A percentile compares a stretch with the other conserved stretches of the same genome.
Conservation (phyloP, 176 grass and related monocot genomes). For the Leersia perrieri region DNA sequence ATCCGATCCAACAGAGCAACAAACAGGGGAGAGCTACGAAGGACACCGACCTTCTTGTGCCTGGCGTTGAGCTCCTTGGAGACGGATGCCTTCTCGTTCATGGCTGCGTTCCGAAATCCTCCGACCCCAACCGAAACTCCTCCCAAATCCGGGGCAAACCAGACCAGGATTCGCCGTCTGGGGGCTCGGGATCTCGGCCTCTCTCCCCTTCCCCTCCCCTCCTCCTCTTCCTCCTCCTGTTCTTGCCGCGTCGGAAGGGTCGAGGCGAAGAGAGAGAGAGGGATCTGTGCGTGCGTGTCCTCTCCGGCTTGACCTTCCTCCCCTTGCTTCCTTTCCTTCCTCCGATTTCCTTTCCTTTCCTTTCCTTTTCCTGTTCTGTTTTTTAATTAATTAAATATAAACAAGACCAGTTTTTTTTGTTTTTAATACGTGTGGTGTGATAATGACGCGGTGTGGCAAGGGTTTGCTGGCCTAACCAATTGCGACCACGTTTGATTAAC, state of each 20-base stretch:
- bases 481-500: neutral
- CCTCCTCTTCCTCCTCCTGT: constrained; percentile 26
- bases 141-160: neutral
- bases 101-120: constrained; percentile 41
- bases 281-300: constrained; percentile 41
- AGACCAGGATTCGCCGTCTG: neutral
- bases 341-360: neutral
- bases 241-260: constrained; percentile 39
- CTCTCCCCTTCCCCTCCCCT: neutral
- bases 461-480: constrained; percentile 29
- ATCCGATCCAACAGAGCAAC: constrained; percentile 19
- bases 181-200: neutral
- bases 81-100: constrained; percentile 95
- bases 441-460: neutral
- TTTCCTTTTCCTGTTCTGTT: too few species aligned
- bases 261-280: constrained; percentile 21
- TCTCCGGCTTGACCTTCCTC: constrained; percentile 39
- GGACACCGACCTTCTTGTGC: constrained; percentile 72
- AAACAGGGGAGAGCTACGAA: neutral
- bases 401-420: neutral
- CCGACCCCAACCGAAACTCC: neutral
- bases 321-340: neutral
- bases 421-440: constrained; percentile 9
- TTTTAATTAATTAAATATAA: neutral
- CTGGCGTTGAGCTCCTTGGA: constrained; percentile 96